Percentiles rank a stretch among this genome's conserved stretches.
Evolutionary conservation across 305 asterid genomes (phyloP).

Genomic region (Fraxinus sp.): DNA sequence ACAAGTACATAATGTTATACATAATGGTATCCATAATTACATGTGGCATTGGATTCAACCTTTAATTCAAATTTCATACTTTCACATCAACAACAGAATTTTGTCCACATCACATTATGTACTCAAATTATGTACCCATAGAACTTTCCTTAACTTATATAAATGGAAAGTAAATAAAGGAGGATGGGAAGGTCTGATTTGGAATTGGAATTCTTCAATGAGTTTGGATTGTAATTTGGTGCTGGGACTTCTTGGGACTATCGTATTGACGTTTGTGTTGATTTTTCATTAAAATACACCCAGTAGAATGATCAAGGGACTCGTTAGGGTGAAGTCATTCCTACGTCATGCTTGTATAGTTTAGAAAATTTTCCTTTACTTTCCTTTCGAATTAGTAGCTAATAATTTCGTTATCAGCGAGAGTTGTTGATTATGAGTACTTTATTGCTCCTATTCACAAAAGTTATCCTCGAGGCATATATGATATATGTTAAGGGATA

Average conservation of each 20-base stretch:
- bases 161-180: neutral
- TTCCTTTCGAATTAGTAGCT: neutral
- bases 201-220: conserved; percentile 15
- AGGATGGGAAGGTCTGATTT: conserved; percentile 3
- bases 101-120: no score
- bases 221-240: neutral
- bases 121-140: no score
- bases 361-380: neutral
- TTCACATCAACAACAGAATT: no score
- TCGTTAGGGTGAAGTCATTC: conserved; percentile 49
- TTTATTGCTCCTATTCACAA: neutral
- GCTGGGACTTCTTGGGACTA: conserved; percentile 14
- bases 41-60: no score
- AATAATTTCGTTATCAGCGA: neutral
- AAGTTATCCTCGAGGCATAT: neutral
- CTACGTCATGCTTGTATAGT: conserved; percentile 39
- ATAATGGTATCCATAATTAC: no score
- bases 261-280: neutral
- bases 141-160: neutral
- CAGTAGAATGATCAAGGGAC: neutral
- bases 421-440: neutral
- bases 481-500: no score
- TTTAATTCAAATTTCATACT: no score
- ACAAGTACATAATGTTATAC: no score
- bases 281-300: conserved; percentile 5